Conservation (phyloP, 495 filamentous ascomycete genomes). For the Penicillium maclennaniae region DNA sequence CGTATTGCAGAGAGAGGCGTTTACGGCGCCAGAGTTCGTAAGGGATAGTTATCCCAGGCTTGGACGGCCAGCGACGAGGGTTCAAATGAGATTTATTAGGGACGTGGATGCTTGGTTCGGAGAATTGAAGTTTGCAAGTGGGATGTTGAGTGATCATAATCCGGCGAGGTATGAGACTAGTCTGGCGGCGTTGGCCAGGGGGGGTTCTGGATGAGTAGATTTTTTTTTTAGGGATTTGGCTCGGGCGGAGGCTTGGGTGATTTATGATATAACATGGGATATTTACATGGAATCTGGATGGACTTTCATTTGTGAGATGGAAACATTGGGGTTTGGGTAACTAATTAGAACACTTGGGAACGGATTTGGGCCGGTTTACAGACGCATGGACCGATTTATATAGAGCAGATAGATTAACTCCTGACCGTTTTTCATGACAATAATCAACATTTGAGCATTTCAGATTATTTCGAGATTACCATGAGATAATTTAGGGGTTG, state of each 20-base stretch:
- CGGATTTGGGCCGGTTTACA: too few relatives aligned
- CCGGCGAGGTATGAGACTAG: conserved; percentile 69
- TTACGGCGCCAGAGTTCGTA: conserved; percentile 32
- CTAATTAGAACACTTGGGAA: too few relatives aligned
- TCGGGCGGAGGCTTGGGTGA: background rate
- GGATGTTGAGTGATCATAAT: conserved; percentile 74
- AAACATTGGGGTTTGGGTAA: background rate
- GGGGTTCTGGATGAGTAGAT: conserved; percentile 48
- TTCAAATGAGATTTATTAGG: conserved; percentile 61
- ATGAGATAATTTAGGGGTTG: too few relatives aligned
- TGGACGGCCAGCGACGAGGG: conserved; percentile 59
- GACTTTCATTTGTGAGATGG: background rate
- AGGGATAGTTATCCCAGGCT: conserved; percentile 40
- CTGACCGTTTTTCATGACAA: too few relatives aligned
- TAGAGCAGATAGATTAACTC: too few relatives aligned
- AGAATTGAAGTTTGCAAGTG: conserved; percentile 65
- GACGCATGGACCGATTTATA: too few relatives aligned
- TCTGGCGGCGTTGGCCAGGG: conserved; percentile 50
- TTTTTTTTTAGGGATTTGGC: background rate
- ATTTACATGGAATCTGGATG: background rate
- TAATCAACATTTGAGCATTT: too few relatives aligned
- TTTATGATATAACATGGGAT: background rate
- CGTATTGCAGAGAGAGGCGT: conserved; percentile 57
- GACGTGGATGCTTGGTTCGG: conserved; percentile 65
- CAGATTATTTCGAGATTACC: too few relatives aligned